Conservation (phyloP, 2,329 filamentous ascomycete genomes). For the Periglandula ipomoeae region DNA sequence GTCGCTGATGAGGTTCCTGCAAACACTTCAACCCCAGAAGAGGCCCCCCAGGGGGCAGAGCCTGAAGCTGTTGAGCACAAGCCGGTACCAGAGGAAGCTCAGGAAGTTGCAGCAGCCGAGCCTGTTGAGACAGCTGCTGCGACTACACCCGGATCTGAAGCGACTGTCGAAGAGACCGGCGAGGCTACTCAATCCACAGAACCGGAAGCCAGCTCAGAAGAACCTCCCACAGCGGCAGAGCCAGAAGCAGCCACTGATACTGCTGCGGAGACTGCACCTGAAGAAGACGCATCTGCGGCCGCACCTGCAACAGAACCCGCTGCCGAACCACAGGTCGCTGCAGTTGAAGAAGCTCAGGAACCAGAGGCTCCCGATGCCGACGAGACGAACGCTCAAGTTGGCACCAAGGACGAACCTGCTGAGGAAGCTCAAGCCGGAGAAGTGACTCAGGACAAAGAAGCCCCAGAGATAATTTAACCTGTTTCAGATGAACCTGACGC, state of each 20-base stretch:
- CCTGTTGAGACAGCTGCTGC: background rate
- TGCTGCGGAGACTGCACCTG: background rate
- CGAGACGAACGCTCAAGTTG: conserved; percentile 2
- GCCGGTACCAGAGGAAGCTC: background rate
- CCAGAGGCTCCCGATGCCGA: conserved; percentile 3
- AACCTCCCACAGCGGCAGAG: background rate
- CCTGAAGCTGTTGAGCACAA: background rate
- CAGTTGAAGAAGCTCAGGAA: conserved; percentile 5
- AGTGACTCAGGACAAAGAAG: background rate
- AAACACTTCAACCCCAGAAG: background rate
- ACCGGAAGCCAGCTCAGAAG: background rate
- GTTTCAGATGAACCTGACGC: background rate
- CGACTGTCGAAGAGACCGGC: conserved; percentile 2
- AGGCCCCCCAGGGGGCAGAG: background rate
- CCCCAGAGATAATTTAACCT: background rate
- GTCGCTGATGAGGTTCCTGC: background rate
- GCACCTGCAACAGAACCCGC: background rate
- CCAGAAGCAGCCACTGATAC: background rate
- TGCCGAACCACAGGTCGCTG: background rate
- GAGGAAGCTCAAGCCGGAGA: background rate
- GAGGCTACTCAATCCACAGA: background rate
- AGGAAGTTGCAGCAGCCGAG: background rate
- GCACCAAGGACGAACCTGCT: background rate
- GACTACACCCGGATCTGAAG: background rate
- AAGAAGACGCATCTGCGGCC: conserved; percentile 6